Percentiles rank a stretch among this genome's conserved stretches.
Evolutionary conservation across 1,139 yeast genomes (phyloP).

Genomic region (Candida tropicalis): DNA sequence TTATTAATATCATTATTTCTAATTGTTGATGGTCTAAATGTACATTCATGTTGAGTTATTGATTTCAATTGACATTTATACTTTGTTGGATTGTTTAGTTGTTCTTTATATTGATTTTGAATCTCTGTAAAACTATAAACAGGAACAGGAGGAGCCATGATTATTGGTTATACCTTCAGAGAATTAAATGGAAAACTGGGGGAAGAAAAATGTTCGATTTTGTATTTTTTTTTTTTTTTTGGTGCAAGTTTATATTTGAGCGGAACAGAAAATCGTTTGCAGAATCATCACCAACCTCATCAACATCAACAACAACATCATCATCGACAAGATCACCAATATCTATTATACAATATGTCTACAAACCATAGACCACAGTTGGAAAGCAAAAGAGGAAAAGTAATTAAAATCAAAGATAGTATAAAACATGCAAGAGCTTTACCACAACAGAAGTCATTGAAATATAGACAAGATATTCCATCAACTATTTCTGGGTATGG

Average conservation of each 20-base stretch:
- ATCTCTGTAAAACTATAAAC: constrained; percentile 37
- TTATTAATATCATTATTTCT: constrained; percentile 15
- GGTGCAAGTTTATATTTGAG: no score
- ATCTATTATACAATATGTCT: constrained; percentile 8
- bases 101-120: constrained; percentile 27
- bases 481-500: constrained; percentile 6
- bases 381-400: constrained; percentile 81
- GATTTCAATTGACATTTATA: constrained; percentile 45
- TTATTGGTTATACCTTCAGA: no score
- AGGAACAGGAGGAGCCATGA: constrained; percentile 52
- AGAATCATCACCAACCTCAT: no score
- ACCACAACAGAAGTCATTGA: constrained; percentile 72
- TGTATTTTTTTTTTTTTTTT: no score
- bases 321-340: not conserved
- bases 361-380: constrained; percentile 90
- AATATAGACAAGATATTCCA: constrained; percentile 49
- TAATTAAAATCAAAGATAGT: constrained; percentile 38
- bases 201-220: no score
- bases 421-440: constrained; percentile 69
- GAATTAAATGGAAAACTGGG: no score
- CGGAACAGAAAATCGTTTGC: no score
- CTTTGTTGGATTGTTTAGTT: constrained; percentile 33
- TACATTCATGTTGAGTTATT: constrained; percentile 54
- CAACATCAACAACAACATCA: no score
- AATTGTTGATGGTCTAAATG: constrained; percentile 27